A percentile compares a stretch with the other conserved stretches of the same genome.
Conservation (phyloP, 176 grass and related monocot species). For the Oropetium thomaeum region DNA sequence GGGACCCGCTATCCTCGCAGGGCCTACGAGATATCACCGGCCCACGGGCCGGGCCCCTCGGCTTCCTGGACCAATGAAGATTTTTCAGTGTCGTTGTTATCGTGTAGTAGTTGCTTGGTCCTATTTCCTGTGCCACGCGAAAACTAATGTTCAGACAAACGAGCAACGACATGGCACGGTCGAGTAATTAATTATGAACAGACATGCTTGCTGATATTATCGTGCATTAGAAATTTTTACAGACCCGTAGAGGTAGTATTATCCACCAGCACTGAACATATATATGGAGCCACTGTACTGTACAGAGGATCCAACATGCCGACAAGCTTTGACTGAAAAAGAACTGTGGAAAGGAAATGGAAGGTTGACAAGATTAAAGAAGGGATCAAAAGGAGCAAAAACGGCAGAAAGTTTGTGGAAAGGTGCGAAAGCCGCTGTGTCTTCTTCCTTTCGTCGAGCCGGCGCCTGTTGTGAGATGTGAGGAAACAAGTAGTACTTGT, state of each 20-base stretch:
- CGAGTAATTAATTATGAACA: not conserved
- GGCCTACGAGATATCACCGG: constrained; percentile 27
- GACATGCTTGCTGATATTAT: not conserved
- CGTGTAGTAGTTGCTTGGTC: too few species aligned
- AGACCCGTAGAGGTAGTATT: not conserved
- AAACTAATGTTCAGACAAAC: too few species aligned
- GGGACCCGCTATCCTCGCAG: constrained; percentile 25
- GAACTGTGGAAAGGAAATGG: constrained; percentile 30
- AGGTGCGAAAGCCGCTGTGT: constrained; percentile 43
- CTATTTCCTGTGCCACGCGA: not conserved
- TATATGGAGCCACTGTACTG: not conserved
- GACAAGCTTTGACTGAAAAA: constrained; percentile 25
- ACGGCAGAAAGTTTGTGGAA: constrained; percentile 52
- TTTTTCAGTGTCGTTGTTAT: too few species aligned
- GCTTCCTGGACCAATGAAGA: not conserved
- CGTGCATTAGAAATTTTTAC: not conserved
- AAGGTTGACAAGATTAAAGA: constrained; percentile 49
- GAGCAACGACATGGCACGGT: too few species aligned
- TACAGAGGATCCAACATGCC: constrained; percentile 16
- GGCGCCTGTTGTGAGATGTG: constrained; percentile 5
- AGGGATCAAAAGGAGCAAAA: constrained; percentile 35
- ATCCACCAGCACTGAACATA: not conserved
- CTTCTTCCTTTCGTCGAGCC: constrained; percentile 11
- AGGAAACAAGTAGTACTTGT: constrained; percentile 26
- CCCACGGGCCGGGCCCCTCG: constrained; percentile 31